Evolutionary conservation across 441 rosid species (phyloP).

Genomic region (Corymbia citriodora): DNA sequence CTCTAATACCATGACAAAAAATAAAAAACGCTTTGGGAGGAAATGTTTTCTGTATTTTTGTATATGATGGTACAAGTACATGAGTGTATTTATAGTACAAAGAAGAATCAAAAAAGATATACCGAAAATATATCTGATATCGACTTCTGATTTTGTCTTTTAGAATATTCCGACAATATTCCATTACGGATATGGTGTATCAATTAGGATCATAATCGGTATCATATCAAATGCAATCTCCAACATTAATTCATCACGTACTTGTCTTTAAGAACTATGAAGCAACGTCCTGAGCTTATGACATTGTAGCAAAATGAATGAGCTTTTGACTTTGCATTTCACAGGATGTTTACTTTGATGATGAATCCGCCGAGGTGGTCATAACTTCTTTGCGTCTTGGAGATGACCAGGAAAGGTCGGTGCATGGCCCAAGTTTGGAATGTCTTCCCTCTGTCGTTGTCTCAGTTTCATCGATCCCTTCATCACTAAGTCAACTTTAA

Average conservation of each 20-base stretch:
- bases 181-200: too few species aligned
- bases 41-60: too few species aligned
- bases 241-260: neutral
- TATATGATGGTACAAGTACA: too few species aligned
- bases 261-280: neutral
- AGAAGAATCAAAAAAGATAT: too few species aligned
- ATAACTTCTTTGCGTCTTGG: slow-evolving; percentile 94
- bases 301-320: slow-evolving; percentile 6
- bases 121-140: too few species aligned
- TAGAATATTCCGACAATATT: too few species aligned
- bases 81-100: too few species aligned
- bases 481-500: neutral
- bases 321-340: slow-evolving; percentile 15
- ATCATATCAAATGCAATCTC: too few species aligned
- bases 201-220: too few species aligned
- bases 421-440: neutral
- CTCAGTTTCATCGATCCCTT: neutral
- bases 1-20: too few species aligned
- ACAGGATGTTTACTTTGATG: slow-evolving; percentile 99
- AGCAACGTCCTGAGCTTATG: neutral
- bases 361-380: slow-evolving; percentile 98
- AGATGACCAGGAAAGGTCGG: slow-evolving; percentile 85
- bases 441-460: neutral
- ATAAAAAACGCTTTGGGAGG: too few species aligned
- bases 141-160: too few species aligned